A percentile compares a stretch with the other conserved stretches of the same genome.
phyloP scores from a whole-genome alignment of 2,329 filamentous ascomycete species.

The Venturia carpophila region DNA sequence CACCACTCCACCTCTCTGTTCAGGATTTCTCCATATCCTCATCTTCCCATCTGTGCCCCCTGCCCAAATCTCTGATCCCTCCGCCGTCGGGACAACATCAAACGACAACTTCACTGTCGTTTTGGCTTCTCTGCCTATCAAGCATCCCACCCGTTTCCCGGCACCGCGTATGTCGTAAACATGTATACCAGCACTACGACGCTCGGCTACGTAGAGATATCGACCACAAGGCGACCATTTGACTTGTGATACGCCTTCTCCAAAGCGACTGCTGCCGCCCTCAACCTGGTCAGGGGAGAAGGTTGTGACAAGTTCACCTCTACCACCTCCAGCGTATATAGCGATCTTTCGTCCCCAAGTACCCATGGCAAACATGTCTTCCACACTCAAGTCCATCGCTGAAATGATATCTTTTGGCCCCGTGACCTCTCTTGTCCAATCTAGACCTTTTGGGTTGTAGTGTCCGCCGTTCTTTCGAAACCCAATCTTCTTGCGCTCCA shows the following conservation, averaged over 20 bases:
- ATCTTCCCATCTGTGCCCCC: slow-evolving; percentile 51
- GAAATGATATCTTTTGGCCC: slow-evolving; percentile 44
- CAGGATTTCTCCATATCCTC: slow-evolving; percentile 34
- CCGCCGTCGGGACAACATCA: slow-evolving; percentile 38
- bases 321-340: slow-evolving; percentile 45
- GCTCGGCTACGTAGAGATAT: slow-evolving; percentile 52
- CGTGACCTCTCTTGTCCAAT: slow-evolving; percentile 37
- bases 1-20: slow-evolving; percentile 26
- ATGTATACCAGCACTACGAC: slow-evolving; percentile 47
- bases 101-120: slow-evolving; percentile 52
- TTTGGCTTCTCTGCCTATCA: slow-evolving; percentile 35
- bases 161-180: slow-evolving; percentile 54
- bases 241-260: slow-evolving; percentile 48
- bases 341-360: slow-evolving; percentile 49
- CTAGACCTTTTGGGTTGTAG: slow-evolving; percentile 20
- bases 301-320: slow-evolving; percentile 43
- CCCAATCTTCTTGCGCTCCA: slow-evolving; percentile 3
- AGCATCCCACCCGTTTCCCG: slow-evolving; percentile 42
- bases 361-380: slow-evolving; percentile 48
- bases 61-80: slow-evolving; percentile 48
- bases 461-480: slow-evolving; percentile 6
- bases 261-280: slow-evolving; percentile 28
- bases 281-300: slow-evolving; percentile 36
- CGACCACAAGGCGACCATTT: slow-evolving; percentile 50
- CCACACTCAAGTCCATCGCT: slow-evolving; percentile 42